A percentile compares a stretch with the other conserved stretches of the same genome.
Conservation (phyloP, 208 protist species). For the Crithidia thermophila region DNA sequence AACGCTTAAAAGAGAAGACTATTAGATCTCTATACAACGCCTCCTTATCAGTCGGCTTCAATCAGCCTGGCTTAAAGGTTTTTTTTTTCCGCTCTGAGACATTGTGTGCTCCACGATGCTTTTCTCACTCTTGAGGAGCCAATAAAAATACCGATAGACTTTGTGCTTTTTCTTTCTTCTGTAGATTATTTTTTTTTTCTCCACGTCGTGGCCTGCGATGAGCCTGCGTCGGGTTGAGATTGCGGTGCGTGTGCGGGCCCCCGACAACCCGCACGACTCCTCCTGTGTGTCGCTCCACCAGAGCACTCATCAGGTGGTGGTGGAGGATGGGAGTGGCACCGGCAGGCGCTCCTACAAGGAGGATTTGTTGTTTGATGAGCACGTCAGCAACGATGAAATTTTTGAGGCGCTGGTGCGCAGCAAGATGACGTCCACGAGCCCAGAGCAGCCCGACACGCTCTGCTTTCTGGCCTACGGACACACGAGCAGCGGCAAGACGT, state of each 20-base stretch:
- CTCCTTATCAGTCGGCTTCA: too few species aligned
- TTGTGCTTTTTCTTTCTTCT: background rate
- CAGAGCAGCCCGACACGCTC: constrained; percentile 71
- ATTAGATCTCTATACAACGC: too few species aligned
- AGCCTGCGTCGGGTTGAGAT: constrained; percentile 69
- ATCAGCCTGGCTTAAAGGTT: too few species aligned
- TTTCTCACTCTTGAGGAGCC: too few species aligned
- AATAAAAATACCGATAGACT: too few species aligned
- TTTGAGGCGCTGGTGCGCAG: constrained; percentile 65
- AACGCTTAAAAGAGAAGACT: too few species aligned
- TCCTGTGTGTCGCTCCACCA: constrained; percentile 48
- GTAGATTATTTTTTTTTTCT: background rate
- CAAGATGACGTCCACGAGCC: constrained; percentile 55
- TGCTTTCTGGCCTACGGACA: constrained; percentile 91
- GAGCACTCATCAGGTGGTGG: constrained; percentile 16
- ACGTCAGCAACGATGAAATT: constrained; percentile 56
- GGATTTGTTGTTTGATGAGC: constrained; percentile 47
- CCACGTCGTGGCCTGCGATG: background rate
- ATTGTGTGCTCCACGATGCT: too few species aligned
- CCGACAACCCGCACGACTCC: constrained; percentile 9
- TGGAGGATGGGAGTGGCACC: constrained; percentile 24
- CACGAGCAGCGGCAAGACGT: constrained; percentile 90
- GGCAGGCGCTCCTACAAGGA: constrained; percentile 34
- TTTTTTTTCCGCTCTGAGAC: too few species aligned
- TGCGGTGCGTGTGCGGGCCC: constrained; percentile 63